Evolutionary conservation across 2,329 filamentous ascomycete genomes (phyloP).

Genomic region (Cladosporium sp.): DNA sequence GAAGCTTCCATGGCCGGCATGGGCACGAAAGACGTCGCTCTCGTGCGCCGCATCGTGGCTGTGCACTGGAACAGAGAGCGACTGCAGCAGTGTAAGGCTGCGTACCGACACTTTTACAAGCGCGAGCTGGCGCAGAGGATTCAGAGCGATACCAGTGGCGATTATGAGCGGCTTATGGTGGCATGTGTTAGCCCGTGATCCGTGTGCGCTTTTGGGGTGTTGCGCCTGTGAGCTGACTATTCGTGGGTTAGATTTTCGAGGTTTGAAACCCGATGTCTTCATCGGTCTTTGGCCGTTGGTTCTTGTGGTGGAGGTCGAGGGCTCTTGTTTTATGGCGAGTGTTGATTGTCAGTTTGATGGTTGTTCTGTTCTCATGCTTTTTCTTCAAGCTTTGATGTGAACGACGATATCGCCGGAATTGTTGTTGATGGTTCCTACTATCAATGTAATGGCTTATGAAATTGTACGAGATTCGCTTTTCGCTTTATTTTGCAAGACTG

Average conservation of each 20-base stretch:
- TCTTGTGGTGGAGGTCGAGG: too few species aligned
- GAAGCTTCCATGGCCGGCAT: conserved; percentile 81
- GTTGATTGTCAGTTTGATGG: too few species aligned
- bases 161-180: conserved; percentile 73
- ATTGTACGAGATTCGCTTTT: too few species aligned
- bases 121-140: conserved; percentile 65
- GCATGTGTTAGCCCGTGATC: conserved; percentile 38
- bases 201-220: neutral
- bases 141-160: conserved; percentile 75
- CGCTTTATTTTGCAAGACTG: too few species aligned
- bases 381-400: too few species aligned
- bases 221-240: neutral
- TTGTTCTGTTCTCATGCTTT: too few species aligned
- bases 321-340: too few species aligned
- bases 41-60: conserved; percentile 72
- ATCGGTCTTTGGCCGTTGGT: neutral
- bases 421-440: too few species aligned
- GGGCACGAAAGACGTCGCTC: conserved; percentile 78
- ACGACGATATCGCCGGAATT: too few species aligned
- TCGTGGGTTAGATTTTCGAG: neutral
- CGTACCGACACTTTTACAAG: conserved; percentile 68
- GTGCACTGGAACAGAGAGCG: conserved; percentile 76
- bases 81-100: conserved; percentile 71
- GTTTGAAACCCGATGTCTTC: neutral
- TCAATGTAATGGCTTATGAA: too few species aligned